Percentiles rank a stretch among this genome's conserved stretches.
Evolutionary conservation across 345 rosid genomes (phyloP).

Genomic region (Gossypium ekmanianum): DNA sequence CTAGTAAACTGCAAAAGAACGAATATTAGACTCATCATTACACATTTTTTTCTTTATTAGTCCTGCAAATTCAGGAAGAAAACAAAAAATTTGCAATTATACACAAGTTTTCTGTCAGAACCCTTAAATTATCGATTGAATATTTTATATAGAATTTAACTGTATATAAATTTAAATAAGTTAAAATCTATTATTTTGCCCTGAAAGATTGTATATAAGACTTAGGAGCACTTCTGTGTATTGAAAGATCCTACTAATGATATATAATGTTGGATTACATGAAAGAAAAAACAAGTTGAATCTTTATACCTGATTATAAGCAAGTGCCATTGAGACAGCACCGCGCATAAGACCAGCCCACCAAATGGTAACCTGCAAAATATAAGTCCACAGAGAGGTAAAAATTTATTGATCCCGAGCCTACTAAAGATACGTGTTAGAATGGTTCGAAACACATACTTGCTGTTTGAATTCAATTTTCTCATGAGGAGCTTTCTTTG

Average conservation of each 20-base stretch:
- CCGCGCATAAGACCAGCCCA: conserved; percentile 99
- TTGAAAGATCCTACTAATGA: background rate
- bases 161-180: background rate
- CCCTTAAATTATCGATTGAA: background rate
- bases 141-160: background rate
- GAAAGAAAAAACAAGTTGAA: background rate
- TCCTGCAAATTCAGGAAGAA: background rate
- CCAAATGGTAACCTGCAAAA: conserved; percentile 75
- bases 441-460: conserved; percentile 32
- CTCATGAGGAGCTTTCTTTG: conserved; percentile 54
- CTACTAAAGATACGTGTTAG: background rate
- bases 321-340: conserved; percentile 96
- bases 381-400: conserved; percentile 3
- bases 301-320: conserved; percentile 75
- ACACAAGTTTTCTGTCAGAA: background rate
- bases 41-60: background rate
- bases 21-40: background rate
- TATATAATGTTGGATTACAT: background rate
- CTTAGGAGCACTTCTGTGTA: background rate
- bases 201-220: background rate
- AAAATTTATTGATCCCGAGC: background rate
- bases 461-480: conserved; percentile 64
- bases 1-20: conserved; percentile 53
- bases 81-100: background rate
- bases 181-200: background rate